A percentile compares a stretch with the other conserved stretches of the same genome.
These are phyloP conservation scores for Saccharomyces hybrid DNA, from an alignment of 1,139 yeast genomes.

Conservation along the genomic window DNA sequence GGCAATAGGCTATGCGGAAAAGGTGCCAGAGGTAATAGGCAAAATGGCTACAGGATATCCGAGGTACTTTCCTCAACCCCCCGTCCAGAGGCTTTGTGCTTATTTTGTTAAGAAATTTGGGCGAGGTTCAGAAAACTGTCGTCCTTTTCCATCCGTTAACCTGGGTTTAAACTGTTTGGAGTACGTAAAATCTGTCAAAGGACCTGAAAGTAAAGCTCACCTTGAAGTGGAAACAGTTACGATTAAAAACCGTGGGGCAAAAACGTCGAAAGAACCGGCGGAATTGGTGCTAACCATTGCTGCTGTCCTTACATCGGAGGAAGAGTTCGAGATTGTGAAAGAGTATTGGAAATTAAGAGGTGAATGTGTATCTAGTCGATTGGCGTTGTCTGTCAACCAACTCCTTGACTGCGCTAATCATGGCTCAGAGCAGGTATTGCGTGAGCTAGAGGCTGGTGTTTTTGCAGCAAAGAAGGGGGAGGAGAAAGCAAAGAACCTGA, in stretches of 20 bases:
- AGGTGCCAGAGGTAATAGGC: constrained; percentile 70
- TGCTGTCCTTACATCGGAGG: constrained; percentile 57
- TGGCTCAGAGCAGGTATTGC: constrained; percentile 17
- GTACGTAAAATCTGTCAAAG: constrained; percentile 46
- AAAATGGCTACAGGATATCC: constrained; percentile 89
- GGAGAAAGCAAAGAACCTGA: constrained; percentile 63
- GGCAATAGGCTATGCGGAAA: constrained; percentile 87
- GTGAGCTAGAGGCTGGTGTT: constrained; percentile 23
- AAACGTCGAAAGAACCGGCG: constrained; percentile 31
- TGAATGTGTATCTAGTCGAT: constrained; percentile 84
- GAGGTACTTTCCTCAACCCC: constrained; percentile 70
- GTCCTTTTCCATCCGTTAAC: constrained; percentile 72
- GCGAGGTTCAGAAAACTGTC: constrained; percentile 49
- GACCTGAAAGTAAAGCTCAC: constrained; percentile 39
- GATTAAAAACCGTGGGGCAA: constrained; percentile 68
- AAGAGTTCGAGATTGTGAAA: constrained; percentile 54
- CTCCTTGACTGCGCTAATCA: constrained; percentile 1
- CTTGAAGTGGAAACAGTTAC: constrained; percentile 28
- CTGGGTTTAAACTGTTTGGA: constrained; percentile 82
- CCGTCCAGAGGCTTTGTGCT: constrained; percentile 54
- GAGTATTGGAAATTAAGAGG: constrained; percentile 97
- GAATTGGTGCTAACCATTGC: constrained; percentile 43
- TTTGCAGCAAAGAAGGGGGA: constrained; percentile 70
- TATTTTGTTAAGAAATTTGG: constrained; percentile 55
- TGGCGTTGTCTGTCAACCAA: constrained; percentile 38